Percentiles rank a stretch among this genome's conserved stretches.
Evolutionary conservation across 441 rosid genomes (phyloP).

Genomic region (Adansonia rubrostipa): DNA sequence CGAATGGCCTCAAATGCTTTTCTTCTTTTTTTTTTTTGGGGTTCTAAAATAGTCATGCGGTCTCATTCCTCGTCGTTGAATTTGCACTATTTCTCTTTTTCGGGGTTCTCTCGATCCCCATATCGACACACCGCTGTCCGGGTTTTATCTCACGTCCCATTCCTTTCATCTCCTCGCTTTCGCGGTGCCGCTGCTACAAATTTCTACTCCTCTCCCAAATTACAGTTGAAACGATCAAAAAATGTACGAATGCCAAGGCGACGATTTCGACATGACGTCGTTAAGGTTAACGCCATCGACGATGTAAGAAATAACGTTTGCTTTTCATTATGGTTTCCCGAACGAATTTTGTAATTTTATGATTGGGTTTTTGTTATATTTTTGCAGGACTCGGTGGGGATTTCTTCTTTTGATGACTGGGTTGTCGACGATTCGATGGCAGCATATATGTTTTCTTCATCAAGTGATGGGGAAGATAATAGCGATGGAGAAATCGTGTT

Average conservation of each 20-base stretch:
- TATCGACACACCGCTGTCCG: constrained; percentile 4
- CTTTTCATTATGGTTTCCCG: background rate
- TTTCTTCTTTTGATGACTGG: constrained; percentile 58
- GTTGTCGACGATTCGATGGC: constrained; percentile 43
- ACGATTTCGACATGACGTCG: constrained; percentile 33
- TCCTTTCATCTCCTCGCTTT: constrained; percentile 32
- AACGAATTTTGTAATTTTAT: background rate
- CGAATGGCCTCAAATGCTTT: background rate
- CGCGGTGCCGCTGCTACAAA: constrained; percentile 1
- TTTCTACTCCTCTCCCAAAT: constrained; percentile 13
- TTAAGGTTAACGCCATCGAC: constrained; percentile 50
- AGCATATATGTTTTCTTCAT: constrained; percentile 48
- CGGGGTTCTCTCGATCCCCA: constrained; percentile 28
- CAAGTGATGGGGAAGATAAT: constrained; percentile 62
- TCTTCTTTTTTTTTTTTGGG: background rate
- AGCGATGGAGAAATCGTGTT: constrained; percentile 66
- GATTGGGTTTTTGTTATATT: constrained; percentile 14
- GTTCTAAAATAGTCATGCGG: constrained; percentile 48
- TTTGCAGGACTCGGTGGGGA: constrained; percentile 55
- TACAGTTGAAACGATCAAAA: constrained; percentile 44
- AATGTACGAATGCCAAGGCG: constrained; percentile 34
- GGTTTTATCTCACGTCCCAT: constrained; percentile 13
- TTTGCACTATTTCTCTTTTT: constrained; percentile 30
- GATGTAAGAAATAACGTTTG: constrained; percentile 42
- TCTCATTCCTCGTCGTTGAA: constrained; percentile 37